Conservation (phyloP, 2,329 filamentous ascomycete species). For the Chrysoporthe cubensis region DNA sequence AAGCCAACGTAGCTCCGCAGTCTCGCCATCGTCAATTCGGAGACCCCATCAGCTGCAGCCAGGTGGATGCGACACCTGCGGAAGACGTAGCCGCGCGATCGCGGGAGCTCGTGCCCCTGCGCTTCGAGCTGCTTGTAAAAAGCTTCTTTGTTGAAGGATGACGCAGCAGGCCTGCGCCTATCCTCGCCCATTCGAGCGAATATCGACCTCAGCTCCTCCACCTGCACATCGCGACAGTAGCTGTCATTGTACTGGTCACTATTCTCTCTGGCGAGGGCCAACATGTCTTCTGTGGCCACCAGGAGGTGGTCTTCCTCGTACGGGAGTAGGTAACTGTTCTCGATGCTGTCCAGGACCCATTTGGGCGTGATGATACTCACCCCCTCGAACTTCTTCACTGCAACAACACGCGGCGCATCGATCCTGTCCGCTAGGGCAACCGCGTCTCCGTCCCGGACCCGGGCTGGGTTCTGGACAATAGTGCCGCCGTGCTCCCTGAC, state of each 20-base stretch:
- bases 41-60: conserved; percentile 36
- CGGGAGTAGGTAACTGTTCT: conserved; percentile 66
- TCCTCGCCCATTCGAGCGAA: conserved; percentile 39
- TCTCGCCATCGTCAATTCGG: conserved; percentile 44
- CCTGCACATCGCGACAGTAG: conserved; percentile 67
- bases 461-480: conserved; percentile 73
- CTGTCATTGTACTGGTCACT: conserved; percentile 83
- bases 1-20: conserved; percentile 67
- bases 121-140: conserved; percentile 61
- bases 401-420: conserved; percentile 59
- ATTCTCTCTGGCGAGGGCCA: conserved; percentile 59
- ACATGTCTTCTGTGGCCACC: conserved; percentile 62
- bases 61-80: conserved; percentile 49
- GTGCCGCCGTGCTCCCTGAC: conserved; percentile 83
- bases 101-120: conserved; percentile 56
- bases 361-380: conserved; percentile 75
- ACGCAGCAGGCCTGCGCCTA: conserved; percentile 30
- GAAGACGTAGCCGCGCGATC: conserved; percentile 58
- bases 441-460: conserved; percentile 64
- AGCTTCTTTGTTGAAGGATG: conserved; percentile 45
- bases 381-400: conserved; percentile 45
- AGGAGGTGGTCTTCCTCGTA: conserved; percentile 71
- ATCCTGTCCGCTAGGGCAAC: conserved; percentile 82
- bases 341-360: conserved; percentile 85
- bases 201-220: conserved; percentile 44